Base-by-base conservation (phyloP, 225 moss, liverwort and hornwort genomes). In the Bryoerythrophyllum caledonicum region DNA sequence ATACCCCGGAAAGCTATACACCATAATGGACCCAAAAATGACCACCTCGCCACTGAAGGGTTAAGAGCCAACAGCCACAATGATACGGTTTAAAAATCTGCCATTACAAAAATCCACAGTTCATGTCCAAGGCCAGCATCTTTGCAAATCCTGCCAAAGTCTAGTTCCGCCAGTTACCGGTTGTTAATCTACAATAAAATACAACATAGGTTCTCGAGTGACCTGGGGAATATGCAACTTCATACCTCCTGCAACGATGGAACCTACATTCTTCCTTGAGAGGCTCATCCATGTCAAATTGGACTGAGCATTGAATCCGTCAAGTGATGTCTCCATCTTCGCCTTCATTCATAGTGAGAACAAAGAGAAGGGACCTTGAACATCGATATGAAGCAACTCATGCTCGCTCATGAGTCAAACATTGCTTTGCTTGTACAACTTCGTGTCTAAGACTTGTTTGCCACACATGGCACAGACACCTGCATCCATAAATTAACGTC, bases 381-480 rank as follows among this genome's bases (percentile, higher is more conserved):
- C 70, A 62, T 75, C 56, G 38, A 79, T 71, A 19, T 26, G 49
- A 41, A 73, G 61, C 15, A 13, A 64, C 40, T 74, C 61, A 43
- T 21, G 56, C 32, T 32, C 32, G 5, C 19, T 55, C 68, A 27
- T 25, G 35, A 24, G 8, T 81, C 76, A 82, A 70, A 96, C 95
- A 73, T 93, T 96, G 79, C 95, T 96, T 75, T 93, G 95, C 82
- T 93, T 96, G 82, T 91, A 96, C n/a, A 77, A 70, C 60, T 90
- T 96, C 49, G 89, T 91, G 75, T 93, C 93, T 60, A 96, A 78
- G 30, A 96, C 91, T 86, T 96, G 93, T 76, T 96, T 96, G 28
- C 93, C 93, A 81, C 95, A 96, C 91, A 93, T 96, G 32, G 95
- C 93, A 82, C 95, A 96, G 44, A 93, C 91, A 75, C 95, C 94